Evolutionary conservation across 805 yeast species (phyloP).

Genomic region (Candida easanensis): DNA sequence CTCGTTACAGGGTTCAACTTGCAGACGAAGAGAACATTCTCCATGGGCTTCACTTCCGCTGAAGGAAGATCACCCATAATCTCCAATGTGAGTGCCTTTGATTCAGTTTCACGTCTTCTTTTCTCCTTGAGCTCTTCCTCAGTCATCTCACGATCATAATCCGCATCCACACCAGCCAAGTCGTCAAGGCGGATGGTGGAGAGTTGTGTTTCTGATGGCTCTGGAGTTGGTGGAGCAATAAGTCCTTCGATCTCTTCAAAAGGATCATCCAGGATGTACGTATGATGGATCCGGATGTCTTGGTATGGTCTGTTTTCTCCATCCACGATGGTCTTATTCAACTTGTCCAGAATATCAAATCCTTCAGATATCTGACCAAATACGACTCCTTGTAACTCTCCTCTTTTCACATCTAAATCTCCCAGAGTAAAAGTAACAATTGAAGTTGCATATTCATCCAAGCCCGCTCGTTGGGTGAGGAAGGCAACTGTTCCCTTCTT

Average conservation of each 20-base stretch:
- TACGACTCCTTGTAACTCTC: slow-evolving; percentile 23
- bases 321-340: slow-evolving; percentile 41
- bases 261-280: slow-evolving; percentile 53
- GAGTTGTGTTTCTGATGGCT: slow-evolving; percentile 35
- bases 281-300: slow-evolving; percentile 51
- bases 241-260: slow-evolving; percentile 36
- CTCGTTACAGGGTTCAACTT: slow-evolving; percentile 59
- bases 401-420: slow-evolving; percentile 23
- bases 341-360: slow-evolving; percentile 40
- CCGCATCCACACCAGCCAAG: slow-evolving; percentile 21
- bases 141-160: slow-evolving; percentile 14
- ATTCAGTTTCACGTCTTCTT: slow-evolving; percentile 37
- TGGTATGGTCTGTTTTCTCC: slow-evolving; percentile 38
- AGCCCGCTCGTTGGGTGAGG: slow-evolving; percentile 13
- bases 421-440: slow-evolving; percentile 37
- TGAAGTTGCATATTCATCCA: slow-evolving; percentile 30
- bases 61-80: slow-evolving; percentile 61
- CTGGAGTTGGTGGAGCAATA: slow-evolving; percentile 32
- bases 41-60: slow-evolving; percentile 58
- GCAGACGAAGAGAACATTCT: slow-evolving; percentile 59
- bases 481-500: slow-evolving; percentile 36
- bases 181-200: slow-evolving; percentile 30
- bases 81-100: slow-evolving; percentile 61
- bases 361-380: slow-evolving; percentile 58
- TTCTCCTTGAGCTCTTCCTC: slow-evolving; percentile 28